Conservation (phyloP, 2,329 filamentous ascomycete species). For the Diaporthe longicolla region DNA sequence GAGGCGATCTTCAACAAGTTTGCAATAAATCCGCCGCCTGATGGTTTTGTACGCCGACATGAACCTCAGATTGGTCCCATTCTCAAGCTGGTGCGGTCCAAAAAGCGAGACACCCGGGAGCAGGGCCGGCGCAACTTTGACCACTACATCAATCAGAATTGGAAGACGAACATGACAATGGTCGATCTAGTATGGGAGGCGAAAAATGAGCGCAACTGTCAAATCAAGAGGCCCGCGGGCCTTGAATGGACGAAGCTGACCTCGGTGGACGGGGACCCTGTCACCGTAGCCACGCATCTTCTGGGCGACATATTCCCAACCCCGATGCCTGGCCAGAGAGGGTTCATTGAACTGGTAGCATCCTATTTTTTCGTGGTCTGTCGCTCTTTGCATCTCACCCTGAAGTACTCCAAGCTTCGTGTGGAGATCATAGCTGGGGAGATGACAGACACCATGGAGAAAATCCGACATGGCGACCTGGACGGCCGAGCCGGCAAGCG, state of each 20-base stretch:
- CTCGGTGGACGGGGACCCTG: background rate
- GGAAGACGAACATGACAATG: conserved; percentile 6
- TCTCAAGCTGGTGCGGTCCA: background rate
- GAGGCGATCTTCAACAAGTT: background rate
- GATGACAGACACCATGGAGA: conserved; percentile 50
- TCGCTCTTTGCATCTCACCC: background rate
- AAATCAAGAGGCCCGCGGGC: background rate
- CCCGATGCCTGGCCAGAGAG: background rate
- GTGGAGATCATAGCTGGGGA: conserved; percentile 50
- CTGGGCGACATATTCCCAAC: background rate
- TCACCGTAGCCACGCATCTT: background rate
- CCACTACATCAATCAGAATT: background rate
- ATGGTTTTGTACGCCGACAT: background rate
- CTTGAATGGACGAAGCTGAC: background rate
- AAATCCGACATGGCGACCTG: conserved; percentile 47
- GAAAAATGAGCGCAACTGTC: background rate
- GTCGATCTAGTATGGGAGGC: background rate
- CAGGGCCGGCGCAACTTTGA: background rate
- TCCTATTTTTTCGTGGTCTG: background rate
- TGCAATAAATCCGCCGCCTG: background rate
- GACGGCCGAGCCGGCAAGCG: conserved; percentile 31
- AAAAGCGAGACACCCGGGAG: no score
- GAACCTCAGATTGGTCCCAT: conserved; percentile 27
- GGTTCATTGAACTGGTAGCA: background rate
- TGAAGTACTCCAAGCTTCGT: background rate